Percentiles rank a stretch among this genome's conserved stretches.
These are phyloP conservation scores for Dalechampia spathulata DNA, from an alignment of 441 rosid species.

Conservation along the genomic window DNA sequence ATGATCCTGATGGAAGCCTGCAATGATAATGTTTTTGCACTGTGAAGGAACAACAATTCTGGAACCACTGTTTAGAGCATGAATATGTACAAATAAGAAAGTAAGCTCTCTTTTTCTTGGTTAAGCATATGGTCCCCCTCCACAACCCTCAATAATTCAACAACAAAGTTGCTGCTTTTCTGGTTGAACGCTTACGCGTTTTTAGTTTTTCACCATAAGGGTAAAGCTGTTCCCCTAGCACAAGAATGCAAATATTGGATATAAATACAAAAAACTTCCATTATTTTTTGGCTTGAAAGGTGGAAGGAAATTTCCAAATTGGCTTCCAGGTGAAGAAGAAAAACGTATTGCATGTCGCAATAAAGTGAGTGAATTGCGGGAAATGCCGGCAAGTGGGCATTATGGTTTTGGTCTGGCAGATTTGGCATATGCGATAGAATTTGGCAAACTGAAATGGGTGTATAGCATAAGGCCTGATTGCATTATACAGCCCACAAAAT, in stretches of 20 bases:
- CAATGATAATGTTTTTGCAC: not conserved
- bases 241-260: not conserved
- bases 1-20: not conserved
- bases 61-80: not conserved
- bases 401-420: no score
- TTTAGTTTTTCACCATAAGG: not conserved
- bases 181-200: not conserved
- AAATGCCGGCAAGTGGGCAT: no score
- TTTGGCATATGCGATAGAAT: no score
- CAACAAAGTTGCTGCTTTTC: not conserved
- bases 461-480: no score
- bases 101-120: not conserved
- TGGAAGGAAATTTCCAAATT: constrained; percentile 8
- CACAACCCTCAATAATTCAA: constrained; percentile 3
- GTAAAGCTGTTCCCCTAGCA: no score
- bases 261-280: not conserved
- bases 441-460: no score
- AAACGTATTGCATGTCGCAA: no score
- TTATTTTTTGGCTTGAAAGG: not conserved
- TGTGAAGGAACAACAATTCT: not conserved
- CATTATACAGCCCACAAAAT: no score
- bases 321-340: not conserved
- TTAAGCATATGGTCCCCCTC: constrained; percentile 5
- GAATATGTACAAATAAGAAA: not conserved
- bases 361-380: no score